phyloP scores from a whole-genome alignment of 1,139 yeast genomes.

The Zygotorulaspora mrakii region DNA sequence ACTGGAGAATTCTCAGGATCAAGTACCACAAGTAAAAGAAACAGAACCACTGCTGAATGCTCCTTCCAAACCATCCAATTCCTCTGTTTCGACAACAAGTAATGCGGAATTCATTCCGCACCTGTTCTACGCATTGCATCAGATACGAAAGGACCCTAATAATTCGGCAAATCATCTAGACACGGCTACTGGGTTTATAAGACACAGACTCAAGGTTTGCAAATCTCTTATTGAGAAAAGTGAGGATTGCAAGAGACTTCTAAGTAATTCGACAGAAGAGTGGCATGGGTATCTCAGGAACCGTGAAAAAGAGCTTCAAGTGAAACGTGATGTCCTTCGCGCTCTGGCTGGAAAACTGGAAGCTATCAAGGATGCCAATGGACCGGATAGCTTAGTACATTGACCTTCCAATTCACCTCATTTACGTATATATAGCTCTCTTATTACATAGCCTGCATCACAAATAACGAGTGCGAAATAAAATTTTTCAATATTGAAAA shows the following conservation, averaged over 20 bases:
- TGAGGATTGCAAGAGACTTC: slow-evolving; percentile 24
- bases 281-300: slow-evolving; percentile 29
- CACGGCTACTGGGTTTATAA: slow-evolving; percentile 34
- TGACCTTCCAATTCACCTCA: neutral
- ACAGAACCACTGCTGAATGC: no score
- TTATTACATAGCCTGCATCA: slow-evolving; percentile 1
- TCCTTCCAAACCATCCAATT: neutral
- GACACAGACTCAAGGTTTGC: slow-evolving; percentile 33
- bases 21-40: neutral
- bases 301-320: slow-evolving; percentile 28
- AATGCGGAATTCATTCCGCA: slow-evolving; percentile 35
- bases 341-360: slow-evolving; percentile 9
- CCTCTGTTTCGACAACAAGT: slow-evolving; percentile 12
- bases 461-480: slow-evolving; percentile 1
- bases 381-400: neutral
- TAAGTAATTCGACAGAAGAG: slow-evolving; percentile 28
- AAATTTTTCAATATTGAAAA: slow-evolving; percentile 4
- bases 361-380: neutral
- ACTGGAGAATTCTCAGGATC: neutral
- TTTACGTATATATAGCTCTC: neutral
- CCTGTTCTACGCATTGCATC: slow-evolving; percentile 32
- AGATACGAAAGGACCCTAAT: slow-evolving; percentile 33
- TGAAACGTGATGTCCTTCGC: slow-evolving; percentile 20
- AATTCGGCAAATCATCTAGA: slow-evolving; percentile 33
- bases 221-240: slow-evolving; percentile 28